phyloP scores from a whole-genome alignment of 345 rosid genomes.

The Angophora floribunda region DNA sequence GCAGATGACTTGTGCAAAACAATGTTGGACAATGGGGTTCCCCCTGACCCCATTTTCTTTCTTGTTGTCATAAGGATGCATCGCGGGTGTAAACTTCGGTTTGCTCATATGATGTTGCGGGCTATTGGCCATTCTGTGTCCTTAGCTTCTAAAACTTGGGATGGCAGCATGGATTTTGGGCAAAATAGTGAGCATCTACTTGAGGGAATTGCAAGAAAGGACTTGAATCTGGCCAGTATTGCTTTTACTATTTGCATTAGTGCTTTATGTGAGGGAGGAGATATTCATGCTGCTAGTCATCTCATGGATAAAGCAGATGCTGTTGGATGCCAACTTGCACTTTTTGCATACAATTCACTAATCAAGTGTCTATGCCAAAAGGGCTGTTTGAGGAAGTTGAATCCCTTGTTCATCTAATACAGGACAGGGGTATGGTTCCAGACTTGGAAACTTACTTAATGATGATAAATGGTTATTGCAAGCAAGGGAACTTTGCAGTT shows the following conservation, averaged over 20 bases:
- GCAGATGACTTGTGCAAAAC: slow-evolving; percentile 28
- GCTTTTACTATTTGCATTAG: slow-evolving; percentile 42
- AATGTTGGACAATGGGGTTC: slow-evolving; percentile 38
- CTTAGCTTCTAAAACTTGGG: slow-evolving; percentile 13
- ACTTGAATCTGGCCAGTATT: slow-evolving; percentile 24
- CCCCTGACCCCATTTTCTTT: slow-evolving; percentile 57
- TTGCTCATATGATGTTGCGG: slow-evolving; percentile 31
- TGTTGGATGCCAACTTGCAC: slow-evolving; percentile 38
- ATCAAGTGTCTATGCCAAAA: slow-evolving; percentile 33
- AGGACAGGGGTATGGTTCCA: slow-evolving; percentile 31
- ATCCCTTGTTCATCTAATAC: slow-evolving; percentile 26
- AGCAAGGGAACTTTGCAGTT: slow-evolving; percentile 25
- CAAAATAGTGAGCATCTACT: slow-evolving; percentile 37
- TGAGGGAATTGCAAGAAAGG: slow-evolving; percentile 26
- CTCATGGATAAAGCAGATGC: slow-evolving; percentile 24
- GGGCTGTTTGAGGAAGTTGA: slow-evolving; percentile 25
- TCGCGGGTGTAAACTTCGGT: slow-evolving; percentile 39
- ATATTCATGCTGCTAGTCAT: slow-evolving; percentile 19
- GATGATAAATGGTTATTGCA: slow-evolving; percentile 39
- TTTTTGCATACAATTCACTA: slow-evolving; percentile 48
- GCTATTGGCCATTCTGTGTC: slow-evolving; percentile 39
- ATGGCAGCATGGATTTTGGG: slow-evolving; percentile 6
- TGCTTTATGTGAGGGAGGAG: slow-evolving; percentile 40
- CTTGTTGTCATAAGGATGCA: slow-evolving; percentile 43
- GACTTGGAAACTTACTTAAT: slow-evolving; percentile 49